Percentiles rank a stretch among this genome's conserved stretches.
phyloP scores from a whole-genome alignment of 108 stramenopile species.

The Hondaea fermentalgiana region DNA sequence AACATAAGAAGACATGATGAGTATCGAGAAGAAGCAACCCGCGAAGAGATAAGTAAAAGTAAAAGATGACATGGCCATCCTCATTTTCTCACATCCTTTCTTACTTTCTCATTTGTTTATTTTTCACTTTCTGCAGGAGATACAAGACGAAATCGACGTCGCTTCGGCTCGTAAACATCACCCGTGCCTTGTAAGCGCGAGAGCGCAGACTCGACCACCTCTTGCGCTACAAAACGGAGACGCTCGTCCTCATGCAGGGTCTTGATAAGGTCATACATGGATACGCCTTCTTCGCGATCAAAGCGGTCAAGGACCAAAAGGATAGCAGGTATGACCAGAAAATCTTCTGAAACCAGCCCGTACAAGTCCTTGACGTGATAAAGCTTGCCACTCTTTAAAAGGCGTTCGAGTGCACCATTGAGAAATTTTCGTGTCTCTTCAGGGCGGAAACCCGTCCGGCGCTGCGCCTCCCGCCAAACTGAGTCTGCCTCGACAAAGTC shows the following conservation, averaged over 20 bases:
- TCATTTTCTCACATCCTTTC: too few relatives aligned
- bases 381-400: background rate
- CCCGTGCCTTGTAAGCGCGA: background rate
- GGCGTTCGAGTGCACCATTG: background rate
- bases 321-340: background rate
- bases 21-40: too few relatives aligned
- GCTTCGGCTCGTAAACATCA: background rate
- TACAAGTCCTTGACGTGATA: background rate
- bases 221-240: background rate
- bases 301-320: background rate
- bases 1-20: too few relatives aligned
- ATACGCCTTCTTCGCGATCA: background rate
- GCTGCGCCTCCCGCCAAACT: background rate
- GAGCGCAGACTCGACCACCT: background rate
- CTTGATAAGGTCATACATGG: background rate
- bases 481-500: background rate
- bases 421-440: background rate
- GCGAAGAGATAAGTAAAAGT: too few relatives aligned
- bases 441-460: background rate
- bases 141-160: background rate
- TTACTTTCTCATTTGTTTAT: too few relatives aligned
- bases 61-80: too few relatives aligned
- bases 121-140: too few relatives aligned
- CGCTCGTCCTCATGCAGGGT: background rate
- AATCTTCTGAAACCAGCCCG: background rate